phyloP scores from a whole-genome alignment of 2,329 filamentous ascomycete genomes.

The Sporothrix dimorphospora region DNA sequence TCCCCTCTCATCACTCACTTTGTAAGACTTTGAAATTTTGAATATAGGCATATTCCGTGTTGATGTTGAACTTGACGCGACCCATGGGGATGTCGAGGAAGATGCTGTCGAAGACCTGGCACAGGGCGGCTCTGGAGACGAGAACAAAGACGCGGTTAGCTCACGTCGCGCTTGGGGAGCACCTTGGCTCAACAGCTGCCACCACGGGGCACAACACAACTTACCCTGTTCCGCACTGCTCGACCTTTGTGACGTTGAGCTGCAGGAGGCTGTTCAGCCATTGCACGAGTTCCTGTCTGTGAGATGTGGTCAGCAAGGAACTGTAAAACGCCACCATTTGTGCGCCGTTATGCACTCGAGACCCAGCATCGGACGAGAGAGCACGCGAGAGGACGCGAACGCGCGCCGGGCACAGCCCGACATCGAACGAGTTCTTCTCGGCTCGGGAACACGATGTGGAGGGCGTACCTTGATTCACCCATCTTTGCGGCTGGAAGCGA shows the following conservation, averaged over 20 bases:
- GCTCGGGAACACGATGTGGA: not conserved
- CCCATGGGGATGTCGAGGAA: constrained; percentile 94
- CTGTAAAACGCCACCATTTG: not conserved
- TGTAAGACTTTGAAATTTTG: constrained; percentile 98
- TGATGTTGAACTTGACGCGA: constrained; percentile 97
- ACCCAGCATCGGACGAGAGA: not conserved
- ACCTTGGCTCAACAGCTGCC: not conserved
- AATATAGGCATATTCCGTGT: constrained; percentile 94
- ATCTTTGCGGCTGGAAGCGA: constrained; percentile 27
- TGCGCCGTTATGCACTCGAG: constrained; percentile 8
- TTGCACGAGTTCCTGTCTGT: constrained; percentile 90
- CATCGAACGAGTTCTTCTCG: not conserved
- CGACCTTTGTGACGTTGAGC: constrained; percentile 97
- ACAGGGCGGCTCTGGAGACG: constrained; percentile 78
- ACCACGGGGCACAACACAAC: not conserved
- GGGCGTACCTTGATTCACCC: constrained; percentile 35
- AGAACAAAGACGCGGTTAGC: constrained; percentile 41
- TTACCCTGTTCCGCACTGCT: constrained; percentile 53
- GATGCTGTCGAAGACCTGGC: constrained; percentile 98
- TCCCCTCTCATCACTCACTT: constrained; percentile 62
- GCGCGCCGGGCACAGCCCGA: not conserved
- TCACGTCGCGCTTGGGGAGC: not conserved
- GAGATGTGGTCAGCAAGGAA: not conserved
- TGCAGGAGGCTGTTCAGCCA: constrained; percentile 98
- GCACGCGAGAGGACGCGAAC: not conserved